Evolutionary conservation across 768 basidiomycete genomes (phyloP), one percentile per base, ranked within the genome.

Genomic region (Termitomyces eurrhizus): DNA sequence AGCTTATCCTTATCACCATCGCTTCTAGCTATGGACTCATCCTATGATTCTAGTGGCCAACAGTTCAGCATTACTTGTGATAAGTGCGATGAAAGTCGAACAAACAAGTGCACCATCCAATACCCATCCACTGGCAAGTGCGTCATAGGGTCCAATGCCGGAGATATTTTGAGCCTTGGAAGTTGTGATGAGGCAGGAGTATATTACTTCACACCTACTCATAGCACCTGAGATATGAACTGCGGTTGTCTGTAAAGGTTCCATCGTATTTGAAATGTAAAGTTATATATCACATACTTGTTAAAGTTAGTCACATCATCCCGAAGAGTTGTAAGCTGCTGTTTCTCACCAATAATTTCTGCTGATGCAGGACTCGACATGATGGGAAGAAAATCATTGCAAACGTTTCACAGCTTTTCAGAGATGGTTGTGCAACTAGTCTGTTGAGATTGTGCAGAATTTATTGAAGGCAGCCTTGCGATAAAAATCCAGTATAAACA

Each of bases 51-150:
- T 21, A 21, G 21, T 50, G 65, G 66, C 24, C 64, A 67, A n/a
- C 59, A 65, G 48, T 67, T 67, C 32, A 57, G 26, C 18, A 67
- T 65, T 46, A 32, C 41, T 24, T 66, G 66, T 46, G 21, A 32
- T n/a, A n/a, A 26, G 29, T 65, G 64, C 37, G 16, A 50, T 44
- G 61, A 41, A 14, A 56, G 53, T n/a, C 24, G 29, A n/a, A 51
- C 57, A 0, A 13, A 32, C 5, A 29, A 39, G 14, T 66, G 66
- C 54, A 60, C 52, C 24, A 57, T 66, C 16, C 21, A 51, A n/a
- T 54, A 66, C 51, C 61, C 64, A 14, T 52, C 50, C 36, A 53
- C 61, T 11, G 60, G 64, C 0, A 36, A 59, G 46, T 66, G 66
- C 41, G 46, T 64, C 29, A 26, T 58, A 44, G 65, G 65, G 7